Percentiles rank a stretch among this genome's conserved stretches.
phyloP scores from a whole-genome alignment of 2,329 filamentous ascomycete species.

The Talaromyces marneffei region DNA sequence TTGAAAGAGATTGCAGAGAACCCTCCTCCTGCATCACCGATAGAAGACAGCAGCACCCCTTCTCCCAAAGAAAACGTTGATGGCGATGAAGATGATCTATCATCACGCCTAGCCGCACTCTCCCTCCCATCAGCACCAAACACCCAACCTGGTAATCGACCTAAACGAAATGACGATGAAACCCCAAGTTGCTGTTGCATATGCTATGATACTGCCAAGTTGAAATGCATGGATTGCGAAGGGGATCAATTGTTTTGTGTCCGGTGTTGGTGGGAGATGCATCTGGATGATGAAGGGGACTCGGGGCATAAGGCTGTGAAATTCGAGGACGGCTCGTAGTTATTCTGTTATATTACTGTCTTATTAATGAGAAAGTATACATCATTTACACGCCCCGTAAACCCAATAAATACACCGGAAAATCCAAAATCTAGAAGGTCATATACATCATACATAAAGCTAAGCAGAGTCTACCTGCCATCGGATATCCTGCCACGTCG shows the following conservation, averaged over 20 bases:
- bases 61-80: background rate
- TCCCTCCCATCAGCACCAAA: constrained; percentile 13
- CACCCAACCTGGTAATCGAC: background rate
- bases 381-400: background rate
- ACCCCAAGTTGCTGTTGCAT: constrained; percentile 67
- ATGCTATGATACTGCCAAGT: constrained; percentile 69
- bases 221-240: constrained; percentile 68
- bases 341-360: background rate
- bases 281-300: constrained; percentile 63
- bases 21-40: background rate
- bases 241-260: constrained; percentile 64
- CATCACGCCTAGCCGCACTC: background rate
- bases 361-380: background rate
- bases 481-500: constrained; percentile 77
- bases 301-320: constrained; percentile 61
- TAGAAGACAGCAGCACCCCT: background rate
- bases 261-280: constrained; percentile 76
- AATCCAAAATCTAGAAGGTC: background rate
- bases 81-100: background rate
- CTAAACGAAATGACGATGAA: background rate
- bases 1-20: constrained; percentile 6
- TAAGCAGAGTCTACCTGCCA: background rate
- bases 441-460: background rate
- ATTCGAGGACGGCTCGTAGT: constrained; percentile 38
- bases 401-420: background rate